Conservation (phyloP, 306 rosid species). For the Acacia crassicarpa region DNA sequence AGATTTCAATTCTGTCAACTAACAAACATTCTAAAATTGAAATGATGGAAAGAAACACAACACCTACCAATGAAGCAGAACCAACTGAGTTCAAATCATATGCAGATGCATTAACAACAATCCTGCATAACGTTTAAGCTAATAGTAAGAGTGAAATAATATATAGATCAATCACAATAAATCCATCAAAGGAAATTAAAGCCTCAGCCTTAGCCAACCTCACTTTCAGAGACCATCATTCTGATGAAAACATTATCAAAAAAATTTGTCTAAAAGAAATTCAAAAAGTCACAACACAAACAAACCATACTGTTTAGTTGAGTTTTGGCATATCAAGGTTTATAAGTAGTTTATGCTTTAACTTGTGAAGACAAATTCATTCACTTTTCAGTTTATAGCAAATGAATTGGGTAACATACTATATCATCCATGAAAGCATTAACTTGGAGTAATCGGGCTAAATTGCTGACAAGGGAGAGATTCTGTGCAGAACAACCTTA, state of each 20-base stretch:
- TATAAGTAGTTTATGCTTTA: background rate
- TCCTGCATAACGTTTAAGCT: slow-evolving; percentile 59
- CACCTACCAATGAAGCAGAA: slow-evolving; percentile 73
- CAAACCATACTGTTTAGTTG: background rate
- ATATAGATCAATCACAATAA: background rate
- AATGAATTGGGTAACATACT: background rate
- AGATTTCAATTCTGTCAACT: background rate
- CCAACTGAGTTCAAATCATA: slow-evolving; percentile 68
- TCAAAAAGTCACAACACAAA: background rate
- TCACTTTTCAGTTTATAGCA: slow-evolving; percentile 5
- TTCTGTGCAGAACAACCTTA: background rate
- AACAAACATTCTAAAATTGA: slow-evolving; percentile 13
- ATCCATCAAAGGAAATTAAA: slow-evolving; percentile 11
- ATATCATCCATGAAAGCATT: background rate
- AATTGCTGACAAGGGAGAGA: no score
- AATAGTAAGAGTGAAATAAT: slow-evolving; percentile 18
- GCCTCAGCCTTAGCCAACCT: slow-evolving; percentile 5
- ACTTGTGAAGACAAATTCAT: background rate
- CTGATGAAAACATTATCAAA: background rate
- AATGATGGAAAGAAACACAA: slow-evolving; percentile 25
- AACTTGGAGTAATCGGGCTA: background rate
- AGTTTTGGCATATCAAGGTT: background rate
- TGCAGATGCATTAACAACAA: slow-evolving; percentile 50
- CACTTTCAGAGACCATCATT: background rate
- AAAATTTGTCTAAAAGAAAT: background rate